Conservation (phyloP, 2,329 filamentous ascomycete species). For the Penicillium hordei region DNA sequence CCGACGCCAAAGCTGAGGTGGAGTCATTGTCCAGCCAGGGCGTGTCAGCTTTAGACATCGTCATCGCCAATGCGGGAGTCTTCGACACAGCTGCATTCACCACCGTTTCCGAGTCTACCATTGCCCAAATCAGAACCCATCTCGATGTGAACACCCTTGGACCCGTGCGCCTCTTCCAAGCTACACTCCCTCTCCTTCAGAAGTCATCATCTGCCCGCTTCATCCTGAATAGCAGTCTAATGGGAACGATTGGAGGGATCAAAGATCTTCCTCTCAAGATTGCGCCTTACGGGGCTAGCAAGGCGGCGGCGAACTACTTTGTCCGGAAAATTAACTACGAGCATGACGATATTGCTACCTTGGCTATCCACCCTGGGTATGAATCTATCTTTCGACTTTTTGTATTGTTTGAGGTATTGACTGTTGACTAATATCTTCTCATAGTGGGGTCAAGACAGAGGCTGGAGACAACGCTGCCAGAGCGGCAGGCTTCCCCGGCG, state of each 20-base stretch:
- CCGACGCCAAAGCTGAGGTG: neutral
- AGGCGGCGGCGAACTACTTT: neutral
- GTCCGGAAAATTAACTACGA: neutral
- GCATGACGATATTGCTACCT: neutral
- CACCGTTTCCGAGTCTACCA: neutral
- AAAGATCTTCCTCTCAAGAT: neutral
- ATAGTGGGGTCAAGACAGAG: neutral
- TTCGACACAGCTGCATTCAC: neutral
- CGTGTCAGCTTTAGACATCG: neutral
- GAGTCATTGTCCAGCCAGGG: neutral
- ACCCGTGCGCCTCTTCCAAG: neutral
- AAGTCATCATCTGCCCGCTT: conserved; percentile 3
- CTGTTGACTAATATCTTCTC: neutral
- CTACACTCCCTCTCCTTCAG: neutral
- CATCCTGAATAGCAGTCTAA: neutral
- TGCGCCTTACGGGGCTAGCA: neutral
- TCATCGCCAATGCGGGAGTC: neutral
- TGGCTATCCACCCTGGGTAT: neutral
- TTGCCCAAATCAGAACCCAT: neutral
- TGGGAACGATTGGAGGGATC: neutral
- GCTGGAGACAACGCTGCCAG: neutral
- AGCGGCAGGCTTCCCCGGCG: neutral
- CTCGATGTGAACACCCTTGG: neutral
- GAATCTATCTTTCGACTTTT: neutral
- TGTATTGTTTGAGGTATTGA: neutral